These are phyloP conservation scores for Penicillium sp. DNA, from an alignment of 2,329 filamentous ascomycete genomes.

Conservation along the genomic window DNA sequence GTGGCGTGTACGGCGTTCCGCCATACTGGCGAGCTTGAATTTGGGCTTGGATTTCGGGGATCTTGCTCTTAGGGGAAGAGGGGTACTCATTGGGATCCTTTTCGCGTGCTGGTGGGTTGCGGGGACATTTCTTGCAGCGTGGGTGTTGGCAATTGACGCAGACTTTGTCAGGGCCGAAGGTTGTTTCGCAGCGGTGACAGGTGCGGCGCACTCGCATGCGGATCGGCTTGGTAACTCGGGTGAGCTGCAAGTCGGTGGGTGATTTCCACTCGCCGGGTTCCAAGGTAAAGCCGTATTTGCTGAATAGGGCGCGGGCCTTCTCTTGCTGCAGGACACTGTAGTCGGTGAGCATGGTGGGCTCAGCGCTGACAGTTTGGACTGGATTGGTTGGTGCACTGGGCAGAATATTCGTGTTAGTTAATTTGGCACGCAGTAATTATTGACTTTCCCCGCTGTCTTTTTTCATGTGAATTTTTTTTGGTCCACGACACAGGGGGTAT, in stretches of 20 bases:
- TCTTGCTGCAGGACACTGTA: slow-evolving; percentile 44
- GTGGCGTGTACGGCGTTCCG: slow-evolving; percentile 23
- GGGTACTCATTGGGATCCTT: slow-evolving; percentile 55
- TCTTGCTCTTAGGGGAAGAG: slow-evolving; percentile 39
- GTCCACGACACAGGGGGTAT: not conserved
- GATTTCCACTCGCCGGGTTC: slow-evolving; percentile 45
- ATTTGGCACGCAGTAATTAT: not conserved
- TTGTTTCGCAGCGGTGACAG: slow-evolving; percentile 77
- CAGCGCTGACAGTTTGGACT: slow-evolving; percentile 9
- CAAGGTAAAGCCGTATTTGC: slow-evolving; percentile 48
- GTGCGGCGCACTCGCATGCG: slow-evolving; percentile 54
- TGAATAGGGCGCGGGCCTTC: slow-evolving; percentile 46
- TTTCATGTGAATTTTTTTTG: not conserved
- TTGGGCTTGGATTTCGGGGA: slow-evolving; percentile 27
- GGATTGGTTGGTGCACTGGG: slow-evolving; percentile 2
- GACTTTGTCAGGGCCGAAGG: slow-evolving; percentile 70
- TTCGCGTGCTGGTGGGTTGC: slow-evolving; percentile 68
- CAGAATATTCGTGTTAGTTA: not conserved
- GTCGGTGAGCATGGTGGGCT: slow-evolving; percentile 27
- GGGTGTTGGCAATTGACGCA: slow-evolving; percentile 77
- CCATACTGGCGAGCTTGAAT: slow-evolving; percentile 45
- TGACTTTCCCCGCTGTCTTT: not conserved
- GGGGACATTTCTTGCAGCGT: slow-evolving; percentile 77
- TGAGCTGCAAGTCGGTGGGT: slow-evolving; percentile 33
- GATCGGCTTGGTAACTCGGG: slow-evolving; percentile 47